A percentile compares a stretch with the other conserved stretches of the same genome.
These are phyloP conservation scores for Piper betle DNA, from an alignment of 164 flowering plant species.

Conservation along the genomic window DNA sequence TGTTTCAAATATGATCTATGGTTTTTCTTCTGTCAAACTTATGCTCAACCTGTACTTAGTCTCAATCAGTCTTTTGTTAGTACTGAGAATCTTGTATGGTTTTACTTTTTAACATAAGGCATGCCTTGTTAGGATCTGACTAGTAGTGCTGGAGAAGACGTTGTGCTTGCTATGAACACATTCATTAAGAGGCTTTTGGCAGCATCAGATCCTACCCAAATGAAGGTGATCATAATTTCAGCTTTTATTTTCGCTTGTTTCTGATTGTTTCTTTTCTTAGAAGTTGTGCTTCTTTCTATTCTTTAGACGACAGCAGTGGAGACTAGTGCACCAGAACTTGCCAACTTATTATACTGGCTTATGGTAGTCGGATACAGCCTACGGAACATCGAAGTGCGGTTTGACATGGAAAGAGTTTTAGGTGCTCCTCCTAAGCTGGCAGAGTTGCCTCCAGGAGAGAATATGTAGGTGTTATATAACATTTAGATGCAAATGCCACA, in stretches of 20 bases:
- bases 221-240: slow-evolving; percentile 49
- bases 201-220: slow-evolving; percentile 70
- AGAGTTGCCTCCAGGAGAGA: slow-evolving; percentile 91
- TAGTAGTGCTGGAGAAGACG: slow-evolving; percentile 95
- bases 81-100: not conserved
- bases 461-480: slow-evolving; percentile 16
- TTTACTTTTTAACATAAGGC: not conserved
- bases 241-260: not conserved
- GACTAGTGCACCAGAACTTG: slow-evolving; percentile 85
- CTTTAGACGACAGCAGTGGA: slow-evolving; percentile 65
- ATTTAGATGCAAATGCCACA: not conserved
- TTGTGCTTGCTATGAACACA: slow-evolving; percentile 78
- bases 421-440: slow-evolving; percentile 66
- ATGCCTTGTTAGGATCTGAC: slow-evolving; percentile 60
- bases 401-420: slow-evolving; percentile 92
- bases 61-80: too few species aligned
- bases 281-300: not conserved
- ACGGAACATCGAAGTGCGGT: slow-evolving; percentile 92
- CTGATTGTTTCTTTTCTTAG: not conserved
- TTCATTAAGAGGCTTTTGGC: slow-evolving; percentile 86
- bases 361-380: slow-evolving; percentile 97
- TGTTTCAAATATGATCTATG: too few species aligned
- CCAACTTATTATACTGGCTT: slow-evolving; percentile 82
- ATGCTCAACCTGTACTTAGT: too few species aligned
- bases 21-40: not conserved